Conservation (phyloP, 768 basidiomycete species). For the Trametes cubensis region DNA sequence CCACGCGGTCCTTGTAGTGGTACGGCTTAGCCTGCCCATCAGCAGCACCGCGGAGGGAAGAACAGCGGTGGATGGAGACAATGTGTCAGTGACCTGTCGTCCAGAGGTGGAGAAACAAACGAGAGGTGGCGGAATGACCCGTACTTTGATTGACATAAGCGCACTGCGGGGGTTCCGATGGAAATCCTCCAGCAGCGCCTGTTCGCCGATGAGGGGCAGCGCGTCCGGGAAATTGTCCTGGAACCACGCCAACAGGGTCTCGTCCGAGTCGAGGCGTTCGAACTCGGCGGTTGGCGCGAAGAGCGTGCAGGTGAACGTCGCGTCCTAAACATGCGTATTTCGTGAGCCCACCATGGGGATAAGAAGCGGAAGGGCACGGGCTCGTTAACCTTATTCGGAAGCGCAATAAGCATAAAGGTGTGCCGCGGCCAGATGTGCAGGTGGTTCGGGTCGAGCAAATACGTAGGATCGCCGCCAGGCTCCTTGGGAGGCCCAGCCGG, state of each 20-base stretch:
- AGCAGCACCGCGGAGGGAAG: slow-evolving; percentile 24
- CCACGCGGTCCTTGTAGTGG: slow-evolving; percentile 85
- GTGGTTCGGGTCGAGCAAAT: slow-evolving; percentile 90
- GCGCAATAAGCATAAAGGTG: slow-evolving; percentile 98
- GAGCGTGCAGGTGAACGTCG: slow-evolving; percentile 95
- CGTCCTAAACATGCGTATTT: slow-evolving; percentile 62
- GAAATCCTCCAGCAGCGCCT: slow-evolving; percentile 76
- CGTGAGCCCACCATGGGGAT: slow-evolving; percentile 22
- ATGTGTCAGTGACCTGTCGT: not conserved
- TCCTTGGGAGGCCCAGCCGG: slow-evolving; percentile 66
- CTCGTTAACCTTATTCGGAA: slow-evolving; percentile 87
- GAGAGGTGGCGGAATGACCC: slow-evolving; percentile 32
- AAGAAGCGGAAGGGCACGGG: slow-evolving; percentile 33
- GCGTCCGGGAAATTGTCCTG: slow-evolving; percentile 85
- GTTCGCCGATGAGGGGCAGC: slow-evolving; percentile 81
- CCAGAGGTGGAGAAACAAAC: not conserved
- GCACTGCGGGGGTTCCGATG: slow-evolving; percentile 83
- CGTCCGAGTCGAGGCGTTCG: slow-evolving; percentile 62
- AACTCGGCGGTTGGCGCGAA: slow-evolving; percentile 85
- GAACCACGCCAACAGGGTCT: slow-evolving; percentile 74
- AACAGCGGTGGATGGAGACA: slow-evolving; percentile 26
- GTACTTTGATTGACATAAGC: slow-evolving; percentile 91
- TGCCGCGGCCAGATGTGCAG: slow-evolving; percentile 99
- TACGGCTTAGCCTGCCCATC: slow-evolving; percentile 73
- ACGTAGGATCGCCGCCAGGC: slow-evolving; percentile 62